Evolutionary conservation across 345 rosid genomes (phyloP).

Genomic region (Citrus unshiu): DNA sequence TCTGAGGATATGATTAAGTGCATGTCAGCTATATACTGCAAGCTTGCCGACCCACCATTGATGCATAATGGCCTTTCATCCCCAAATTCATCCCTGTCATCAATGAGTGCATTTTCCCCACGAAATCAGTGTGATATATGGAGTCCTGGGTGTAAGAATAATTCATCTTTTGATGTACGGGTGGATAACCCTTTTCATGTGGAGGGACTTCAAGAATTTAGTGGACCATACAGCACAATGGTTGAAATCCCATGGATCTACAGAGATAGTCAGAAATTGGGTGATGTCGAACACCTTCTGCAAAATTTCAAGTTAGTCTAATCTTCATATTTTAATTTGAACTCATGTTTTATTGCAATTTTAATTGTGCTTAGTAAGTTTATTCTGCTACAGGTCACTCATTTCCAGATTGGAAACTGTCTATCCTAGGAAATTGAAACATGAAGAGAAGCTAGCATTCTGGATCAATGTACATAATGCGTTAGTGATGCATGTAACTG

Average conservation of each 20-base stretch:
- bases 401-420: slow-evolving; percentile 74
- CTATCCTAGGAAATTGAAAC: slow-evolving; percentile 67
- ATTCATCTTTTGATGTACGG: slow-evolving; percentile 65
- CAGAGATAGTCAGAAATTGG: slow-evolving; percentile 70
- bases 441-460: slow-evolving; percentile 92
- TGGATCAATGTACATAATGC: slow-evolving; percentile 97
- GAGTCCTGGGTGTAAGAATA: slow-evolving; percentile 81
- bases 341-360: not conserved
- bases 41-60: slow-evolving; percentile 84
- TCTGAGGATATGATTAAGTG: slow-evolving; percentile 96
- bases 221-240: slow-evolving; percentile 89
- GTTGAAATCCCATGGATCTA: slow-evolving; percentile 83
- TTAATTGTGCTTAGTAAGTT: not conserved
- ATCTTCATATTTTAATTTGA: not conserved
- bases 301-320: slow-evolving; percentile 76
- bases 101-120: slow-evolving; percentile 70
- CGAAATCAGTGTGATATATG: slow-evolving; percentile 65
- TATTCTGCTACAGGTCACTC: slow-evolving; percentile 53
- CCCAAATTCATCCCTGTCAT: slow-evolving; percentile 76
- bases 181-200: slow-evolving; percentile 84
- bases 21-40: slow-evolving; percentile 86
- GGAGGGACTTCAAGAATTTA: slow-evolving; percentile 86
- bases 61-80: slow-evolving; percentile 61
- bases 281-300: slow-evolving; percentile 73
- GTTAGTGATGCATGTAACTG: slow-evolving; percentile 89